Evolutionary conservation across 192 early-diverging fungal species (phyloP).

Genomic region (Ambispora gerdemannii): DNA sequence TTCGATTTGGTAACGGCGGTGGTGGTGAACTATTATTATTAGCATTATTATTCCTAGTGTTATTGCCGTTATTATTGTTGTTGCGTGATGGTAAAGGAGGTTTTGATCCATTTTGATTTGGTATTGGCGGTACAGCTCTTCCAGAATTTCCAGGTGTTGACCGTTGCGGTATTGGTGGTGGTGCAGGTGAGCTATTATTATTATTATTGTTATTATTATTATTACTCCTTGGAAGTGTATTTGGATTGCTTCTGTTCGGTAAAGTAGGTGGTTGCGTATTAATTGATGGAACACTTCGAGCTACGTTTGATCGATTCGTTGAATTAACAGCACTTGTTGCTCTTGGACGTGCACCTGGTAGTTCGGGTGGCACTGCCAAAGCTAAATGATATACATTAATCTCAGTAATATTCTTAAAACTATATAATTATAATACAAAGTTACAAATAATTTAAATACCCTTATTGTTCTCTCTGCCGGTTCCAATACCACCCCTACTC

Average conservation of each 20-base stretch:
- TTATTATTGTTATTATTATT: background rate
- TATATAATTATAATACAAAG: no score
- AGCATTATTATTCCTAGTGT: background rate
- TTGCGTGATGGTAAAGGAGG: background rate
- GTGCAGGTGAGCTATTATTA: background rate
- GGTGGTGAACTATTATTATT: background rate
- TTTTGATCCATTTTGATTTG: background rate
- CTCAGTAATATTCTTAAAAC: background rate
- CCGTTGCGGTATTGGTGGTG: conserved; percentile 9
- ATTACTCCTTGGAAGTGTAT: background rate
- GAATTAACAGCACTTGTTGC: conserved; percentile 14
- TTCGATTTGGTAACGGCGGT: background rate
- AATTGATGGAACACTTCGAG: background rate
- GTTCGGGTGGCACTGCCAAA: conserved; percentile 22
- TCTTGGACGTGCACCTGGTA: conserved; percentile 29
- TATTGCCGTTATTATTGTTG: background rate
- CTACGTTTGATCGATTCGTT: background rate
- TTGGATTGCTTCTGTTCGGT: background rate
- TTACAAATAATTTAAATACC: no score
- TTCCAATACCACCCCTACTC: conserved; percentile 38
- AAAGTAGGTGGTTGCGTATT: conserved; percentile 16
- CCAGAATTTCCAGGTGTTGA: conserved; percentile 30
- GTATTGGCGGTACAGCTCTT: conserved; percentile 28
- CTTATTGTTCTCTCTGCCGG: no score
- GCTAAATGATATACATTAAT: conserved; percentile 19